Evolutionary conservation across 1,284 basidiomycete species (phyloP), one percentile per base, ranked within the genome.

Genomic region (Cutaneotrichosporon mucoides): DNA sequence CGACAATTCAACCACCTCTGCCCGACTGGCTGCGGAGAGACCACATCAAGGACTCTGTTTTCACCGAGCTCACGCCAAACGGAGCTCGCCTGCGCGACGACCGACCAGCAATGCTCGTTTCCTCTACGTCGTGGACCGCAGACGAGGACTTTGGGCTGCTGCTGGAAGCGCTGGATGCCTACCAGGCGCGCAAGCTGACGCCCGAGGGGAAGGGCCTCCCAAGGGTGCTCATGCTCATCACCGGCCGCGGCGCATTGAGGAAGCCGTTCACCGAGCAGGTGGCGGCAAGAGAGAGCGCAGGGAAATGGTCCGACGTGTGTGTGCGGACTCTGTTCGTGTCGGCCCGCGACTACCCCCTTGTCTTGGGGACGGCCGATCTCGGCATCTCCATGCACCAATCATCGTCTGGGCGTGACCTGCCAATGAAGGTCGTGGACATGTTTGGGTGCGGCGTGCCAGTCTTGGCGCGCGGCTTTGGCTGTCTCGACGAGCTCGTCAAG

Each of bases 341-440:
- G 63, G 86, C 88, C 16, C 85, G 86, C 67, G 89, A 93, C 70
- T 99, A 99, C 78, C 90, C 92, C 0, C 76, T 85, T 2, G 78
- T 98, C 11, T 80, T 93, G 8, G 94, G 95, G 35, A 89, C 89
- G 4, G 92, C 93, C 3, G 93, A 99, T 76, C 69, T 99, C 15
- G 96, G 96, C 1, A 84, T 99, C 51, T 92, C 87, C 59, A 80
- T 99, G 57, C 96, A 99, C 76, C 85, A 87, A 12, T 92, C 90
- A 73, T 93, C 90, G 1, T 95, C 91, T 0, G 89, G 85, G 0
- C 79, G 95, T 48, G 96, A 99, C 76, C 81, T 99, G 55, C 96
- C 96, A 2, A 99, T 99, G 96, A 99, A 99, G 78, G 88, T 99
- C 8, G 94, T 99, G 2, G 96, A 99, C 76, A 98, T 99, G 96